These are phyloP conservation scores for Debaryomyces hansenii DNA, from an alignment of 805 yeast genomes.

Conservation along the genomic window DNA sequence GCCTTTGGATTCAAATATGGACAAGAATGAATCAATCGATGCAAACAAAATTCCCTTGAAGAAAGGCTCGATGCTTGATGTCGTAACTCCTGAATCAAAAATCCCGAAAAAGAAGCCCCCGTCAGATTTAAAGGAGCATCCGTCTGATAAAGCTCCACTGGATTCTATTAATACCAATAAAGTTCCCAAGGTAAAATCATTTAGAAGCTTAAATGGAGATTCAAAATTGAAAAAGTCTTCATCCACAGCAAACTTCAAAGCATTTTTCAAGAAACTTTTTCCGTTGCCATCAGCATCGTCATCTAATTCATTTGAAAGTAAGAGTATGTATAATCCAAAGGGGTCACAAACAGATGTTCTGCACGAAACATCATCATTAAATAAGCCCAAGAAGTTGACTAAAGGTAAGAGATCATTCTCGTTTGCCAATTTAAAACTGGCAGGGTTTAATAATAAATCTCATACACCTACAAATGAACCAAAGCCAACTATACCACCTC, in stretches of 20 bases:
- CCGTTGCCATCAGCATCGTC: background rate
- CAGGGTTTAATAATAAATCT: background rate
- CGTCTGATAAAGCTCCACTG: background rate
- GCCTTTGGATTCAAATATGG: background rate
- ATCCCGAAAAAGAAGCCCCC: background rate
- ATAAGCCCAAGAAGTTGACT: background rate
- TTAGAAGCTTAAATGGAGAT: background rate
- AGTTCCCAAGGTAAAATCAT: background rate
- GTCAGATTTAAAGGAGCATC: background rate
- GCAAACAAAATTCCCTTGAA: background rate
- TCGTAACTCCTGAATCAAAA: background rate
- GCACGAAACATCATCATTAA: background rate
- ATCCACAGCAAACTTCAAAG: conserved; percentile 22
- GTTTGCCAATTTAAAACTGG: conserved; percentile 2
- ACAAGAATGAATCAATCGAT: background rate
- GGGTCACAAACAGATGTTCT: background rate
- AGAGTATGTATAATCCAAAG: background rate
- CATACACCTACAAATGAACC: background rate
- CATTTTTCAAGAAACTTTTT: conserved; percentile 15
- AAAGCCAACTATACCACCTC: background rate
- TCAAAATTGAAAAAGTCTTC: conserved; percentile 30
- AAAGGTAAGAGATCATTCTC: conserved; percentile 3
- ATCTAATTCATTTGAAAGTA: background rate
- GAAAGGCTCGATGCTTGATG: background rate
- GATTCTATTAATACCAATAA: background rate